A percentile compares a stretch with the other conserved stretches of the same genome.
These are phyloP conservation scores for Pseudevernia furfuracea DNA, from an alignment of 495 filamentous ascomycete genomes.

Conservation along the genomic window DNA sequence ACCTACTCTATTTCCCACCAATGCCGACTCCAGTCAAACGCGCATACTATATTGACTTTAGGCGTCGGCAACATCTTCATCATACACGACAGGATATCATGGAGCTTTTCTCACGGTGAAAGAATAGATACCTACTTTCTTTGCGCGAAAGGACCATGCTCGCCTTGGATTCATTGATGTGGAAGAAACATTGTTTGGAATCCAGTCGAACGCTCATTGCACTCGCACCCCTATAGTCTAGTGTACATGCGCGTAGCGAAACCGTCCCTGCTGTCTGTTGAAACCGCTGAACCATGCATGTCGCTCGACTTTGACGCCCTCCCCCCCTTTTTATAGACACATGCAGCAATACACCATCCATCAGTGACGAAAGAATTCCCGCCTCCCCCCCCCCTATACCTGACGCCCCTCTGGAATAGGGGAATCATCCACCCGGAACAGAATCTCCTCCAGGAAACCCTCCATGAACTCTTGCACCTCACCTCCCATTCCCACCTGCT, in stretches of 20 bases:
- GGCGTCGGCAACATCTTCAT: too few species aligned
- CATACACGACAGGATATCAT: too few species aligned
- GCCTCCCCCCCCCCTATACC: background rate
- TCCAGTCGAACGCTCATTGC: background rate
- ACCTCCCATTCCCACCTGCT: conserved; percentile 84
- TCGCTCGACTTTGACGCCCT: background rate
- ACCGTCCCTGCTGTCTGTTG: background rate
- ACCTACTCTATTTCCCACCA: too few species aligned
- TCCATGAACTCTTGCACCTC: conserved; percentile 82
- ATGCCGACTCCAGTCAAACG: too few species aligned
- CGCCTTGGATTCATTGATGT: background rate
- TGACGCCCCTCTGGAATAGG: background rate
- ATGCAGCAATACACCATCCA: background rate
- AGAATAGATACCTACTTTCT: too few species aligned
- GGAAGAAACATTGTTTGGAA: too few species aligned
- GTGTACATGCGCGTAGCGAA: background rate
- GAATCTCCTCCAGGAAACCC: conserved; percentile 84
- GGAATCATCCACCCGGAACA: conserved; percentile 70
- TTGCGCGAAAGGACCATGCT: too few species aligned
- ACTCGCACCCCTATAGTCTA: background rate
- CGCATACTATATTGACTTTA: too few species aligned
- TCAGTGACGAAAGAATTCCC: background rate
- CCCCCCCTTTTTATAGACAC: background rate
- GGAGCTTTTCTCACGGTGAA: too few species aligned
- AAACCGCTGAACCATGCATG: background rate